Base-by-base conservation (phyloP, 495 filamentous ascomycete genomes). In the Daldinia caldariorum region DNA sequence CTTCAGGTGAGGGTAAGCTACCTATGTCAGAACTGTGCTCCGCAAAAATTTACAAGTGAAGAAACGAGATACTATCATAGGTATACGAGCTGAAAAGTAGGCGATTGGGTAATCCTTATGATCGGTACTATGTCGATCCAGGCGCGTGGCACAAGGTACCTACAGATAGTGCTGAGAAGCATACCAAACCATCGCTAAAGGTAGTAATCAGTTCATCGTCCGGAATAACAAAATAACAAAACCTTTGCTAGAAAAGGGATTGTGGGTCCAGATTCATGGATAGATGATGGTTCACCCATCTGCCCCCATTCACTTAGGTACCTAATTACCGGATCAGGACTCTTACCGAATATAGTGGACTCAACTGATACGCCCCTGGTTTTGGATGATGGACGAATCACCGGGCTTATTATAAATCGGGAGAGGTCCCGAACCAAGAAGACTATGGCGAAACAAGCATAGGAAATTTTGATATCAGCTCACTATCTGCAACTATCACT, bases 71-170 rank as follows among this genome's bases (percentile, higher is more conserved):
- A 16, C n/a, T 22, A 47, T 22, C 20, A 47, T 47, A n/a, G n/a
- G n/a, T n/a, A 22, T 47, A 22, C 18, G 18, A 47, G 43, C 43
- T 47, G 43, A 47, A 47, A 47, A 47, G 43, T 47, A 47, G 43
- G 43, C 43, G 14, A 47, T 47, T 47, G 9, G 1, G 20, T 47
- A 4, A 47, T 47, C 43, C 22, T 47, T 4, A 47, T 47, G 18
- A 47, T 47, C 43, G 18, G 8, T 22, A 47, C 43, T 12, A 47
- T 47, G 43, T 16, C 18, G 18, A 47, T 47, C 16, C 20, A 47
- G 8, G 43, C 4, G 2, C 12, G 43, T 10, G 43, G 43, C 43
- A 20, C 3, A 39, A 14, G 10, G 37, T 39, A 38, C 32, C 32
- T 34, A 34, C 4, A 35, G 6, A 10, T 4, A 39, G 9, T 39